Base-by-base conservation (phyloP, 106 monocot genomes). In the Apostasia ramifera region DNA sequence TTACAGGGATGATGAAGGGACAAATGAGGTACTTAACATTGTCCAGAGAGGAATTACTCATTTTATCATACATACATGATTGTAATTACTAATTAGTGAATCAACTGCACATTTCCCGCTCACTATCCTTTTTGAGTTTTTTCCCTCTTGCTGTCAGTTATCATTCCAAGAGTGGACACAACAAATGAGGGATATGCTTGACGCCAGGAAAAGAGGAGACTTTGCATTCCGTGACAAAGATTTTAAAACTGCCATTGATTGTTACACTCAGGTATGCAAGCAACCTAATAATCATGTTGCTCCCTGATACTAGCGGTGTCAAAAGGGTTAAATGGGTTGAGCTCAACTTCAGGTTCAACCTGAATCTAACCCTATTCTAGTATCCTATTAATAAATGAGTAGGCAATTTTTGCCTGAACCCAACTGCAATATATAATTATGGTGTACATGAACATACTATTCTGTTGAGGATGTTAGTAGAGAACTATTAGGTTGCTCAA, bases 131-230 rank as follows among this genome's bases (percentile, higher is more conserved):
- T 26, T 26, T 26, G 26, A 26, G 26, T 26, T n/a, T 55, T 72
- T 58, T 63, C 39, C 46, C 41, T 55, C 59, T 73, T 61, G 67
- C 55, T 69, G 53, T 48, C 77, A 94, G 94, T 70, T 94, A 58
- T 91, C 94, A 38, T 94, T 94, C 75, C 94, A 94, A 53, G 94
- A 94, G 66, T 94, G 94, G 94, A 94, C 90, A 37, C 90, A 91
- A 59, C 90, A 91, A 73, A 90, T 91, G 87, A 87, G 79, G 59
- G 94, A 94, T 44, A 88, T 94, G 86, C 55, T 94, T 52, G 90
- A 94, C 11, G 85, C 90, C 13, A 82, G 90, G 71, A 94, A 94
- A 66, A 74, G 81, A 42, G 94, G 94, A 5, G 94, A 94, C 54
- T 87, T 85, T 70, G 90, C 94, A 3, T 94, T 94, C 55, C 87